Evolutionary conservation across 192 early-diverging fungal genomes (phyloP).

Genomic region (Linnemannia elongata): DNA sequence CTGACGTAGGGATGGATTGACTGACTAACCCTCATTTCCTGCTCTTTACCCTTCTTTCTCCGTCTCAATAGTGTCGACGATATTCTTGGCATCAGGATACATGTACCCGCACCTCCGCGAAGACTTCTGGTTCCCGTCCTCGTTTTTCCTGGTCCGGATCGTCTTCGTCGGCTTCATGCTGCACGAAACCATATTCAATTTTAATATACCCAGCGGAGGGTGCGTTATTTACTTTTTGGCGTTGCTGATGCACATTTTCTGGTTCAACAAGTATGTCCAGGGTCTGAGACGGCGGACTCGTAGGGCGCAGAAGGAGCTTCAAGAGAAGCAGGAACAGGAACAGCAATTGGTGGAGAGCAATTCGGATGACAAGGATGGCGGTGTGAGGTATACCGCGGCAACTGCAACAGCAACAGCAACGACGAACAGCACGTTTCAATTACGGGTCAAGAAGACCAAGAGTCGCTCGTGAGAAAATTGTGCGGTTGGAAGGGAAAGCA

Average conservation of each 20-base stretch:
- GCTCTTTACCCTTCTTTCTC: background rate
- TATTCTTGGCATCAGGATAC: constrained; percentile 17
- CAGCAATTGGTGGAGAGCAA: background rate
- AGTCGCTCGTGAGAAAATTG: background rate
- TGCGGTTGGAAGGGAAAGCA: too few species aligned
- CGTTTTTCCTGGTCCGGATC: constrained; percentile 24
- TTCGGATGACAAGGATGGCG: background rate
- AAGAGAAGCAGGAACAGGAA: background rate
- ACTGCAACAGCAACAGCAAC: background rate
- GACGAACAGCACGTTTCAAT: constrained; percentile 1
- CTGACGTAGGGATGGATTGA: background rate
- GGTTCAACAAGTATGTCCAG: constrained; percentile 26
- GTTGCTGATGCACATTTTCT: constrained; percentile 19
- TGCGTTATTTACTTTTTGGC: constrained; percentile 3
- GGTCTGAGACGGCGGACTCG: background rate
- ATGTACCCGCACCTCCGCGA: constrained; percentile 30
- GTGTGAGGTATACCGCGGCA: background rate
- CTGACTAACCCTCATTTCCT: background rate
- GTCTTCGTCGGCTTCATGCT: constrained; percentile 10
- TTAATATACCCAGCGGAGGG: background rate
- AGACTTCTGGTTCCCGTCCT: constrained; percentile 41
- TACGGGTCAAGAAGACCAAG: constrained; percentile 11
- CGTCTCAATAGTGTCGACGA: constrained; percentile 11
- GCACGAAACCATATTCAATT: constrained; percentile 29
- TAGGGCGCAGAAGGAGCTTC: background rate